These are phyloP conservation scores for Alternaria gaisen DNA, from an alignment of 2,329 filamentous ascomycete genomes.

Conservation along the genomic window DNA sequence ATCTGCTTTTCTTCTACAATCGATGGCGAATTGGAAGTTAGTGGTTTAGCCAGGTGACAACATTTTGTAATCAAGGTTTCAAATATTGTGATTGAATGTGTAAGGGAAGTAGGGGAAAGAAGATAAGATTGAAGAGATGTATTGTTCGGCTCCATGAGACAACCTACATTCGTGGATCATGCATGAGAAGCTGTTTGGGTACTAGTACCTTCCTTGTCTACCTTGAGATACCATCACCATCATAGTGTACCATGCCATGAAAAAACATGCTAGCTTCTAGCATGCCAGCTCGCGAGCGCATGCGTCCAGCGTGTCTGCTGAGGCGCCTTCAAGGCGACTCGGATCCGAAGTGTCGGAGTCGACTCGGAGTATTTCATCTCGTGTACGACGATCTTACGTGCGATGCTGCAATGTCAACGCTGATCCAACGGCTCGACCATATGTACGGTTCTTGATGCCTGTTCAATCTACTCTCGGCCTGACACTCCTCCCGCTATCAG, in stretches of 20 bases:
- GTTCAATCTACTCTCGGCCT: slow-evolving; percentile 50
- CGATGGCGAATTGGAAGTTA: background rate
- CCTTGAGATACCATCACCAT: background rate
- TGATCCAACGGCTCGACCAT: background rate
- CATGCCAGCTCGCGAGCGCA: background rate
- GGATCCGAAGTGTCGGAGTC: background rate
- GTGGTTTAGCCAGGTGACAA: background rate
- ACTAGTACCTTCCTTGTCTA: background rate
- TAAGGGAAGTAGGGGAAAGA: background rate
- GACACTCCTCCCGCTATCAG: slow-evolving; percentile 64
- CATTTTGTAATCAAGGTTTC: background rate
- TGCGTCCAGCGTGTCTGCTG: background rate
- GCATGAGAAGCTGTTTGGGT: background rate
- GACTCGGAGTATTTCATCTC: background rate
- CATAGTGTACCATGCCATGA: background rate
- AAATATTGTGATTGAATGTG: background rate
- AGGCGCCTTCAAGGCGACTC: background rate
- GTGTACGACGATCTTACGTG: background rate
- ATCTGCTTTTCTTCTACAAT: background rate
- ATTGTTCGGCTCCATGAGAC: background rate
- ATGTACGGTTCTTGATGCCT: background rate
- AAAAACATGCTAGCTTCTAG: background rate
- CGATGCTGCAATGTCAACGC: background rate
- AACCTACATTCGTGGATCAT: background rate
- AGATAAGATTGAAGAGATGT: background rate